phyloP scores from a whole-genome alignment of 2,329 filamentous ascomycete species.

The Hortaea sp. region DNA sequence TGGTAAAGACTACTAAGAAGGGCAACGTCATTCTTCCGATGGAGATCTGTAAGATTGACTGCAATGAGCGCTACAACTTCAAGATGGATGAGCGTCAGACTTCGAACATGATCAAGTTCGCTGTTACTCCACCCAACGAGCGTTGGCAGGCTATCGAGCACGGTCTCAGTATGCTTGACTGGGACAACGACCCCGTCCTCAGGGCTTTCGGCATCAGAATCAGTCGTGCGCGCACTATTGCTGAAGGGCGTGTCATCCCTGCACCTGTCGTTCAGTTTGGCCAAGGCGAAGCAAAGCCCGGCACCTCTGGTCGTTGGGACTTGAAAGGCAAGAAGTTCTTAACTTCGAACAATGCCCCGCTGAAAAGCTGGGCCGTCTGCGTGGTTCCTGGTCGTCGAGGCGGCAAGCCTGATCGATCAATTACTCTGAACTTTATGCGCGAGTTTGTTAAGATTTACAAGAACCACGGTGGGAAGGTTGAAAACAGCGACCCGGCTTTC shows the following conservation, averaged over 20 bases:
- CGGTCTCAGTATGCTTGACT: conserved; percentile 58
- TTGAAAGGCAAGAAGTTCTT: conserved; percentile 72
- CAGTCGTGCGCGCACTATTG: conserved; percentile 48
- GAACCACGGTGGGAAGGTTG: conserved; percentile 50
- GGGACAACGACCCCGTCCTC: conserved; percentile 59
- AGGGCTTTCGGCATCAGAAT: conserved; percentile 65
- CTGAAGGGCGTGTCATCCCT: conserved; percentile 59
- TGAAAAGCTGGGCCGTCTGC: conserved; percentile 68
- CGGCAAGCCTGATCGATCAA: conserved; percentile 30
- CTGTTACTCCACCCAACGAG: conserved; percentile 63
- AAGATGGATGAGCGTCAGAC: conserved; percentile 59
- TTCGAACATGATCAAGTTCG: conserved; percentile 81
- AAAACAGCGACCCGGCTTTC: conserved; percentile 36
- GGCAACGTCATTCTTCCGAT: conserved; percentile 46
- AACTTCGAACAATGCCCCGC: conserved; percentile 44
- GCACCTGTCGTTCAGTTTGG: conserved; percentile 64
- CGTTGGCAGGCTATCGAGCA: conserved; percentile 60
- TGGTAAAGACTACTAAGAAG: conserved; percentile 48
- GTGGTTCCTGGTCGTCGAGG: conserved; percentile 50
- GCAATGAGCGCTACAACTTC: conserved; percentile 47
- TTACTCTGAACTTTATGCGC: conserved; percentile 45
- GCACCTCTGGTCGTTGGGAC: conserved; percentile 71
- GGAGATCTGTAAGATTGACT: conserved; percentile 43
- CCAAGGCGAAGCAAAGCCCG: conserved; percentile 45
- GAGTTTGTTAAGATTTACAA: conserved; percentile 53